These are phyloP conservation scores for Nevesoporus exiguus DNA, from an alignment of 768 basidiomycete species.

Conservation along the genomic window DNA sequence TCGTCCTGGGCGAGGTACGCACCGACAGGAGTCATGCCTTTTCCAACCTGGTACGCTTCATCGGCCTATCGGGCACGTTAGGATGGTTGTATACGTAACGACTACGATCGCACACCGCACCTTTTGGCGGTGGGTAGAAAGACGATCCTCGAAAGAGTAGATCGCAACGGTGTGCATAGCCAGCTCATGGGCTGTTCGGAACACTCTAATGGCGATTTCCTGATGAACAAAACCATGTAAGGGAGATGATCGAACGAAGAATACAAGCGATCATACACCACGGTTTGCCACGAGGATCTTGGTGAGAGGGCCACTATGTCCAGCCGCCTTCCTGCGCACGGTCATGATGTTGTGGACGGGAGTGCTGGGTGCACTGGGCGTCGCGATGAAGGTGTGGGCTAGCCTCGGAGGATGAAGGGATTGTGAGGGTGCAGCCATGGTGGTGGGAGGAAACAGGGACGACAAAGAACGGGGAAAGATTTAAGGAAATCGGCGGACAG, in stretches of 20 bases:
- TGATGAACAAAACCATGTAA: slow-evolving; percentile 29
- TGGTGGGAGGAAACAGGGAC: slow-evolving; percentile 17
- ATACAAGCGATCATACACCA: slow-evolving; percentile 54
- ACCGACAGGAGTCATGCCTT: slow-evolving; percentile 91
- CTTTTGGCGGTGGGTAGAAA: slow-evolving; percentile 98
- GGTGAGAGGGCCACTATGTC: slow-evolving; percentile 85
- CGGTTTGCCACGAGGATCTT: slow-evolving; percentile 93
- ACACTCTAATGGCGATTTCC: slow-evolving; percentile 99
- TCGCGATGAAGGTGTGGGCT: slow-evolving; percentile 64
- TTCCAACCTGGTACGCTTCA: slow-evolving; percentile 98
- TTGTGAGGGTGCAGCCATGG: slow-evolving; percentile 30
- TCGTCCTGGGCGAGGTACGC: slow-evolving; percentile 98
- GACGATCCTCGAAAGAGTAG: slow-evolving; percentile 94
- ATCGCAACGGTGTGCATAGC: slow-evolving; percentile 99
- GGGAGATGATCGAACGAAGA: slow-evolving; percentile 7
- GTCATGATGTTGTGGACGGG: slow-evolving; percentile 89
- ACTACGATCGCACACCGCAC: slow-evolving; percentile 42
- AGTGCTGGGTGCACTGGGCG: slow-evolving; percentile 78
- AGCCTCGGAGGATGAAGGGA: slow-evolving; percentile 70
- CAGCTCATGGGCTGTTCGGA: slow-evolving; percentile 96
- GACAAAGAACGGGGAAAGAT: background rate
- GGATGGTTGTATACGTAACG: slow-evolving; percentile 28
- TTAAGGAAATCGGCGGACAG: background rate
- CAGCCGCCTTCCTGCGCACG: slow-evolving; percentile 86
- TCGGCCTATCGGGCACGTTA: slow-evolving; percentile 62